These are phyloP conservation scores for Periglandula ipomoeae DNA, from an alignment of 2,329 filamentous ascomycete species.

Conservation along the genomic window DNA sequence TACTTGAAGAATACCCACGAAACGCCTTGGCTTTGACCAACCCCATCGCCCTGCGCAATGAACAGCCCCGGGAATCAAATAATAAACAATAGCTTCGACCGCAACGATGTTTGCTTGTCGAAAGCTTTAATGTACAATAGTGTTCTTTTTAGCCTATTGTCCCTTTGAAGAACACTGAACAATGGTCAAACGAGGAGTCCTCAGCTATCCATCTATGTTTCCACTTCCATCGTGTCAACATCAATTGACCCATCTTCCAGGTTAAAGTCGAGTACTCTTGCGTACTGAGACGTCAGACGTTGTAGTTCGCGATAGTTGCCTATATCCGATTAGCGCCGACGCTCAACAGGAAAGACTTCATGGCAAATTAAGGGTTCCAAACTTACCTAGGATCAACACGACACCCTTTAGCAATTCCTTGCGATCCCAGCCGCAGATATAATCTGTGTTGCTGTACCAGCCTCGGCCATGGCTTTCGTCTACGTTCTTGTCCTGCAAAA, in stretches of 20 bases:
- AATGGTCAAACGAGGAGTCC: not conserved
- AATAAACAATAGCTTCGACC: not conserved
- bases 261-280: slow-evolving; percentile 63
- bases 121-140: not conserved
- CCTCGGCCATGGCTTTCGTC: slow-evolving; percentile 38
- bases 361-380: not conserved
- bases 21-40: not conserved
- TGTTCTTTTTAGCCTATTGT: not conserved
- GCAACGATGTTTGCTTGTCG: not conserved
- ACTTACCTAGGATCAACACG: slow-evolving; percentile 82
- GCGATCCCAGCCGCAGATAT: slow-evolving; percentile 84
- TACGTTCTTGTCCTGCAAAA: slow-evolving; percentile 47
- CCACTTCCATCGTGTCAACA: slow-evolving; percentile 34
- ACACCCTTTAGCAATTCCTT: slow-evolving; percentile 83
- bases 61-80: not conserved
- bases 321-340: slow-evolving; percentile 26
- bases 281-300: slow-evolving; percentile 89
- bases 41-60: not conserved
- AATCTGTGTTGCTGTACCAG: slow-evolving; percentile 59
- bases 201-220: slow-evolving; percentile 17
- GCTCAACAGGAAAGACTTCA: slow-evolving; percentile 16
- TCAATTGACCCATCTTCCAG: slow-evolving; percentile 35
- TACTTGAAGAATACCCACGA: not conserved
- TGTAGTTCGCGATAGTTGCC: slow-evolving; percentile 95
- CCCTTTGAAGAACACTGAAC: not conserved